Base-by-base conservation (phyloP, 2,329 filamentous ascomycete species). In the Kalmusia sp. region DNA sequence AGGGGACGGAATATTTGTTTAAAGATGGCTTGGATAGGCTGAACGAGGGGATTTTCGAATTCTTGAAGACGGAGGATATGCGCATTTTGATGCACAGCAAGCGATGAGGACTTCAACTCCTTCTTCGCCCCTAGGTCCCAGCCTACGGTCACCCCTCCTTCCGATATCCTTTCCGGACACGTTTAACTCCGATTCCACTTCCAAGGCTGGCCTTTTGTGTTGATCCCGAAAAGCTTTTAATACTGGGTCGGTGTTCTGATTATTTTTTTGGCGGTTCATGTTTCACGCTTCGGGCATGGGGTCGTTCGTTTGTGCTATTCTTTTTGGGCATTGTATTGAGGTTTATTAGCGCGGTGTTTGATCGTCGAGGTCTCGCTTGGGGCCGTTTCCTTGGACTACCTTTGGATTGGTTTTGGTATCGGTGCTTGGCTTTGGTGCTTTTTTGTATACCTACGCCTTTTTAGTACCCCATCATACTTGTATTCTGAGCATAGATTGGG, bases 1-100 rank as follows among this genome's bases (percentile, higher is more conserved):
- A 71, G 31, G 68, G 68, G 6, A 70, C 65, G 2, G 70, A 73
- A 15, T 58, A 69, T 46, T 41, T 72, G 19, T 72, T 72, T 59
- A 71, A 69, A 43, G 68, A 72, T 12, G 70, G 69, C 3, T 45
- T 73, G 35, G 61, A 64, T 9, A 55, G 59, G 27, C 49, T 72
- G 9, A 69, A 70, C 30, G 53, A 67, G 25, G 59, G 56, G 6
- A 59, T 71, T 0, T 72, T 73, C 34, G 69, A 69, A 24, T 72
- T 71, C 34, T 52, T 73, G 22, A 51, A 63, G 30, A 60, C 47
- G 3, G 68, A 71, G 31, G 69, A 73, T 34, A 61, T 66, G 45
- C 70, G 67, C 46, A 73, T 73, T 50, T 58, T 71, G 14, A 64
- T 73, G 65, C 58, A 63, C 38, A 55, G 59, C 49, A 56, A 61